Conservation (phyloP, 78 protist genomes). For the Dictyostelium citrinum region DNA sequence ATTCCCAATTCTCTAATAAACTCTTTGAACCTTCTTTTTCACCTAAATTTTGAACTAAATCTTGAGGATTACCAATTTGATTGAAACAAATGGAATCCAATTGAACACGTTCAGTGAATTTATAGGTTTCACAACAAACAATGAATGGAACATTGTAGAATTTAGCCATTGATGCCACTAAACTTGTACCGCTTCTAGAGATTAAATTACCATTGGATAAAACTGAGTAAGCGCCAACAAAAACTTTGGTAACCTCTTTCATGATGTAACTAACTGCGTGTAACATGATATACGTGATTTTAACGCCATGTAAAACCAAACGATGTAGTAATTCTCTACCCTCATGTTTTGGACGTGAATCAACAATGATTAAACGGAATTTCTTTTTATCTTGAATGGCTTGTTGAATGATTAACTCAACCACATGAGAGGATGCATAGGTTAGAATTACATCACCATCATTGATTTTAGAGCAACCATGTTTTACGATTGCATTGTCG, state of each 20-base stretch:
- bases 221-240: constrained; percentile 93
- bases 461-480: constrained; percentile 68
- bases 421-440: constrained; percentile 84
- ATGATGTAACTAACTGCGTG: constrained; percentile 90
- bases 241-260: constrained; percentile 85
- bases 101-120: constrained; percentile 92
- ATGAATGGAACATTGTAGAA: constrained; percentile 93
- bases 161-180: constrained; percentile 92
- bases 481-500: constrained; percentile 59
- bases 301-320: constrained; percentile 80
- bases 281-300: constrained; percentile 88
- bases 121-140: constrained; percentile 96
- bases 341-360: constrained; percentile 93
- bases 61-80: constrained; percentile 90
- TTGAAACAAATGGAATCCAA: constrained; percentile 95
- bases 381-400: constrained; percentile 79
- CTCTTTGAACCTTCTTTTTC: constrained; percentile 54
- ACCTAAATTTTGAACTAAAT: constrained; percentile 41
- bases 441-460: constrained; percentile 92
- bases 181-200: constrained; percentile 92
- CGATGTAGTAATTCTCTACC: constrained; percentile 76
- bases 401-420: constrained; percentile 74
- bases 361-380: constrained; percentile 94
- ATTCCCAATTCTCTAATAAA: constrained; percentile 58
- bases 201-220: constrained; percentile 91